Evolutionary conservation across 2,329 filamentous ascomycete genomes (phyloP).

Genomic region (Claviceps quebecensis): DNA sequence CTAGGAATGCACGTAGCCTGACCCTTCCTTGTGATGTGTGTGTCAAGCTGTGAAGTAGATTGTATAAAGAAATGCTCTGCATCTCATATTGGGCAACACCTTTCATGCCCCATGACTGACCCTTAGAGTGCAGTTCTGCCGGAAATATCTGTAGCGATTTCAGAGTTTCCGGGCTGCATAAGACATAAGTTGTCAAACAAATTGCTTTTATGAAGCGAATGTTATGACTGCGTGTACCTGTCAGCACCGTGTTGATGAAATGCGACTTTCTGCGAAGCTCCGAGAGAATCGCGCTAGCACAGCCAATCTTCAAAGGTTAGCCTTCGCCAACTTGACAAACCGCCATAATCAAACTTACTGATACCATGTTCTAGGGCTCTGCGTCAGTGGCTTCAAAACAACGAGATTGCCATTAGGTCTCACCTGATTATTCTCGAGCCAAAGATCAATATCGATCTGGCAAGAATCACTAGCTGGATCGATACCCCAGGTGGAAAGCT

Average conservation of each 20-base stretch:
- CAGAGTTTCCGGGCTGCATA: constrained; percentile 69
- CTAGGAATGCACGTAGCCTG: constrained; percentile 63
- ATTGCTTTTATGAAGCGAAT: constrained; percentile 43
- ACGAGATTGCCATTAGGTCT: neutral
- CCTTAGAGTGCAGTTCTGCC: constrained; percentile 70
- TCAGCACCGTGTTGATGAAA: constrained; percentile 15
- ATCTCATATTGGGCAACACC: constrained; percentile 44
- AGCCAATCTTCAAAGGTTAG: constrained; percentile 47
- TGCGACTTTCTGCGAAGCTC: constrained; percentile 54
- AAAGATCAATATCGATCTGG: neutral
- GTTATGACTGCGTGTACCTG: neutral
- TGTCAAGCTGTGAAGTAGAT: constrained; percentile 62
- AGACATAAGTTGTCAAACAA: constrained; percentile 51
- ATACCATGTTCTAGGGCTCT: constrained; percentile 58
- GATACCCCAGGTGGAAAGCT: neutral
- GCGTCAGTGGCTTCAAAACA: constrained; percentile 20
- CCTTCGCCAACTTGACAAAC: neutral
- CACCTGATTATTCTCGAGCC: neutral
- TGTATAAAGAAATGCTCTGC: constrained; percentile 73
- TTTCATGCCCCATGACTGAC: constrained; percentile 51
- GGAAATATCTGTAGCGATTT: constrained; percentile 73
- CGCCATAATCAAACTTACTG: constrained; percentile 29
- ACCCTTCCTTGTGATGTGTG: constrained; percentile 66
- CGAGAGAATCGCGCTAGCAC: constrained; percentile 72
- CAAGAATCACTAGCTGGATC: neutral